Evolutionary conservation across 768 basidiomycete species (phyloP), one percentile per base, ranked within the genome.

Genomic region (Tephrocybe sp.): DNA sequence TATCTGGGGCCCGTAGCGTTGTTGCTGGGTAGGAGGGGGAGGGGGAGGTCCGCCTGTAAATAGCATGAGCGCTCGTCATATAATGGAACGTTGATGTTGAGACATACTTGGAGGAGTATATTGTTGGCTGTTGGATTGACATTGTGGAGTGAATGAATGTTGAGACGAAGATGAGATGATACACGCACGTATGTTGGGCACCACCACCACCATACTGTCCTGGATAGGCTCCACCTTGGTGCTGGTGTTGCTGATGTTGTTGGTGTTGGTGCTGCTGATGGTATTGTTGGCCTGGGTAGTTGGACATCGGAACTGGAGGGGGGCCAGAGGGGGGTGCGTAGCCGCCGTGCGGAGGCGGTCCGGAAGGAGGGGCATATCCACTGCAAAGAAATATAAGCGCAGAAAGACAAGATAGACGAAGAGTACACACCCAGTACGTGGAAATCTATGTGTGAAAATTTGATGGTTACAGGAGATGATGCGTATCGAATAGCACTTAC

Each of bases 1-100:
- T 40, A 77, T 66, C 43, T 82, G 81, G 9, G 83, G 80, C 1
- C 85, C 83, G 55, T 86, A 89, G 52, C 75, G 63, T 58, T 91
- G 89, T 24, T 76, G 67, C 35, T 77, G 71, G 4, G 70, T 57
- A 1, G 86, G 84, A 12, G 86, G 84, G 60, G 65, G 71, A 7
- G 71, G 74, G 38, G 83, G 80, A 27, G 77, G 72, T 0, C 74
- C 73, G 32, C 46, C 64, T 66, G 35, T 5, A 32, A 24, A 32
- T 35, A 8, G 34, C 24, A 40, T 42, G 32, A 52, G 27, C 13
- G 35, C n/a, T n/a, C 31, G 21, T 30, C 21, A 26, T 31, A 5
- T 24, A 40, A 1, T 4, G 26, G 5, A 16, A 32, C 9, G 11
- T 34, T 31, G 13, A 22, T 13, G 31, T 25, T 42, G 52, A 16